A percentile compares a stretch with the other conserved stretches of the same genome.
Evolutionary conservation across 2,329 filamentous ascomycete species (phyloP).

Genomic region (Geosmithia flava): DNA sequence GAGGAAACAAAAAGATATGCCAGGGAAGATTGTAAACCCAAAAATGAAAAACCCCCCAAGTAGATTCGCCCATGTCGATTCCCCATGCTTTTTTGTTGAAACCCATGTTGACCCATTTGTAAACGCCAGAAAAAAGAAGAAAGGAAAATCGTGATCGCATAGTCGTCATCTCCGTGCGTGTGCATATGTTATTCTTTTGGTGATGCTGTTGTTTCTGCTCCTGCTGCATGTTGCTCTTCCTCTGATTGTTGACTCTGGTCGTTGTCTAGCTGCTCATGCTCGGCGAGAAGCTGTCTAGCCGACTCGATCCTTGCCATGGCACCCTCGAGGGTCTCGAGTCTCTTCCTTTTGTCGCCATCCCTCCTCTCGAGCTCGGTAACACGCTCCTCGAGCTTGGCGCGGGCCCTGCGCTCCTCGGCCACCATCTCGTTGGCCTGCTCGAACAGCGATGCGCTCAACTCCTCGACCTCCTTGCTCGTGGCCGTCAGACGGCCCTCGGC

Average conservation of each 20-base stretch:
- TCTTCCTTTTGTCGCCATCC: constrained; percentile 55
- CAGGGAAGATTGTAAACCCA: too few relatives aligned
- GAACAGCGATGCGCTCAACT: constrained; percentile 63
- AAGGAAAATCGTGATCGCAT: neutral
- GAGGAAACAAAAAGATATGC: too few relatives aligned
- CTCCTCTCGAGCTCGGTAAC: constrained; percentile 56
- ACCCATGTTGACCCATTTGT: too few relatives aligned
- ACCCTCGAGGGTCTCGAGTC: constrained; percentile 59
- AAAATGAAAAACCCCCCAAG: too few relatives aligned
- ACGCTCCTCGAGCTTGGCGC: constrained; percentile 59
- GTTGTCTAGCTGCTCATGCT: constrained; percentile 5
- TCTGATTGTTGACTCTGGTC: neutral
- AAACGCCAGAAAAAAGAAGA: neutral
- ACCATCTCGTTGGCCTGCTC: constrained; percentile 85
- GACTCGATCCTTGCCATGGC: constrained; percentile 61
- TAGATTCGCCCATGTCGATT: too few relatives aligned
- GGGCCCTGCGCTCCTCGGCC: constrained; percentile 57
- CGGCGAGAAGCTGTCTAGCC: constrained; percentile 47
- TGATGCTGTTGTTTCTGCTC: neutral
- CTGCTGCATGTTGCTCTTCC: neutral
- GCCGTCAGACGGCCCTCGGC: constrained; percentile 57
- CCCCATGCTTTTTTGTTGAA: too few relatives aligned
- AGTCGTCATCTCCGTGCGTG: neutral
- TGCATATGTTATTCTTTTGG: neutral
- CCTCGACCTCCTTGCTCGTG: constrained; percentile 64